phyloP scores from a whole-genome alignment of 106 monocot species.

The Platanthera zijinensis region DNA sequence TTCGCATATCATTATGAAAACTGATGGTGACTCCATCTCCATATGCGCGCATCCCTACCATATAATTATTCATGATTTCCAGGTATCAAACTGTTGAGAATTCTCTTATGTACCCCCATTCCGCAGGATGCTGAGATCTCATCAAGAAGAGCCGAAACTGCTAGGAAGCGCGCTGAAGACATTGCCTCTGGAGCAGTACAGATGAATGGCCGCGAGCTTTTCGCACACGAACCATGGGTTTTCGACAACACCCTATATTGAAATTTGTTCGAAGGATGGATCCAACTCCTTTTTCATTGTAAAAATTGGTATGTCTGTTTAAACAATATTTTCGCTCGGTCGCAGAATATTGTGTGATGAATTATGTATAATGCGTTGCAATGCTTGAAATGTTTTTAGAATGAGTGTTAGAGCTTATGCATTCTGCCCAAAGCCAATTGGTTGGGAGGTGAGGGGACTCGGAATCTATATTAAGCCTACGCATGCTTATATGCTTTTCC shows the following conservation, averaged over 20 bases:
- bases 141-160: conserved; percentile 51
- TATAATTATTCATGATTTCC: background rate
- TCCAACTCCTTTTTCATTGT: too few species aligned
- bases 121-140: conserved; percentile 56
- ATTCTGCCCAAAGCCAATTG: too few species aligned
- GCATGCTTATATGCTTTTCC: too few species aligned
- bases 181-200: conserved; percentile 51
- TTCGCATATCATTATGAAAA: background rate
- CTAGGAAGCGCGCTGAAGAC: conserved; percentile 69
- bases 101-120: background rate
- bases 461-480: too few species aligned
- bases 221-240: conserved; percentile 79
- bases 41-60: background rate
- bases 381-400: too few species aligned
- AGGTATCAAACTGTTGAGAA: background rate
- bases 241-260: conserved; percentile 73
- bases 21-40: background rate
- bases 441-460: too few species aligned
- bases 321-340: too few species aligned
- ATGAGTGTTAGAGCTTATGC: too few species aligned
- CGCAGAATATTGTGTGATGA: too few species aligned
- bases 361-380: too few species aligned
- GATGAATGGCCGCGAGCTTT: conserved; percentile 94
- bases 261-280: background rate
- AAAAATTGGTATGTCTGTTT: too few species aligned